phyloP scores from a whole-genome alignment of 164 flowering plant species.

The Buxus sempervirens region DNA sequence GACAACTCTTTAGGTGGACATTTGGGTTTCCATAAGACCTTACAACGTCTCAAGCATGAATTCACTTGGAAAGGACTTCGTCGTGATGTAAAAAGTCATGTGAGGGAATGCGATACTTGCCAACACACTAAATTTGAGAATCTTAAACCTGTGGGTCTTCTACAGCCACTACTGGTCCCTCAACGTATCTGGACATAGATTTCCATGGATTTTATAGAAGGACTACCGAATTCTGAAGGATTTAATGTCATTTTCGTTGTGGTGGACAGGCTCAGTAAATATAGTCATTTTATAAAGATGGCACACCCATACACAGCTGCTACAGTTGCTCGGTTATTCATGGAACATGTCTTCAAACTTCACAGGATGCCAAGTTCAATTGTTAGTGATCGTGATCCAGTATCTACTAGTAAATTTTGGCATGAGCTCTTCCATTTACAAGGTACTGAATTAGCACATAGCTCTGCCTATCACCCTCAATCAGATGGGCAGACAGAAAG shows the following conservation, averaged over 20 bases:
- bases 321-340: constrained; percentile 4
- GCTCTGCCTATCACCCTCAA: constrained; percentile 19
- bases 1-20: no score
- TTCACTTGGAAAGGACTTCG: background rate
- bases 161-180: no score
- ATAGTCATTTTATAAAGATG: constrained; percentile 7
- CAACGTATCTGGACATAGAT: no score
- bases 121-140: no score
- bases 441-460: background rate
- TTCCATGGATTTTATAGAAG: constrained; percentile 11
- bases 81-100: no score
- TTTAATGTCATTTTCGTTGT: constrained; percentile 1
- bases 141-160: no score
- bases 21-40: background rate
- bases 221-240: constrained; percentile 3
- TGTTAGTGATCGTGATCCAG: constrained; percentile 8
- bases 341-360: constrained; percentile 1
- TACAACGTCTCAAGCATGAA: no score
- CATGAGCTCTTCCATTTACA: constrained; percentile 4
- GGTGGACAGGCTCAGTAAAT: constrained; percentile 15
- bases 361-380: constrained; percentile 7
- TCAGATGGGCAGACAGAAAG: no score
- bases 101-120: no score
- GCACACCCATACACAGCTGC: constrained; percentile 16
- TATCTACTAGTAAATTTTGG: constrained; percentile 14